These are phyloP conservation scores for Aspergillus panamensis DNA, from an alignment of 495 filamentous ascomycete genomes.

Conservation along the genomic window DNA sequence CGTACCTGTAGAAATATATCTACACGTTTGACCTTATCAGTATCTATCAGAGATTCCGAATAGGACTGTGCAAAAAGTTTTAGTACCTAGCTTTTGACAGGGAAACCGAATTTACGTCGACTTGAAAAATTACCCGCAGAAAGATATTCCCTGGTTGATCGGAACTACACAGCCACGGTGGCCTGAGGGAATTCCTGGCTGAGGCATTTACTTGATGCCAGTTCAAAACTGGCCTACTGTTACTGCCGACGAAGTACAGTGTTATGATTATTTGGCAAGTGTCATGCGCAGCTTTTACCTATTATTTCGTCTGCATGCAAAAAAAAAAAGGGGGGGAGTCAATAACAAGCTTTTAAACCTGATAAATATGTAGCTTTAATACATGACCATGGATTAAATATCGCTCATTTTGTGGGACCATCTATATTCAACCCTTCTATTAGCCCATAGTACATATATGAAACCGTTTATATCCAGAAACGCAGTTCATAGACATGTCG, in stretches of 20 bases:
- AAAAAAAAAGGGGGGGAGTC: too few relatives aligned
- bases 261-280: not conserved
- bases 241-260: not conserved
- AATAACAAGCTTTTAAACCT: not conserved
- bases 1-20: too few relatives aligned
- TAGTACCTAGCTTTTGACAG: too few relatives aligned
- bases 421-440: not conserved
- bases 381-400: not conserved
- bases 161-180: not conserved
- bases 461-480: not conserved
- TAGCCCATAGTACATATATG: not conserved
- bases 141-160: not conserved
- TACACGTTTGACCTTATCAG: too few relatives aligned
- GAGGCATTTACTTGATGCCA: not conserved
- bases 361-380: not conserved
- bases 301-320: too few relatives aligned
- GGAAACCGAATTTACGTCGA: too few relatives aligned
- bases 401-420: not conserved
- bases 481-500: not conserved
- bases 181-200: not conserved
- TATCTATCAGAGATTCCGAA: too few relatives aligned
- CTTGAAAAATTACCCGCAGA: too few relatives aligned
- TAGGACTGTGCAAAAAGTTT: too few relatives aligned
- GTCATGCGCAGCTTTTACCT: too few relatives aligned
- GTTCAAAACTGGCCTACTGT: not conserved